Evolutionary conservation across 2,329 filamentous ascomycete genomes (phyloP).

Genomic region (Fusarium zealandicum): DNA sequence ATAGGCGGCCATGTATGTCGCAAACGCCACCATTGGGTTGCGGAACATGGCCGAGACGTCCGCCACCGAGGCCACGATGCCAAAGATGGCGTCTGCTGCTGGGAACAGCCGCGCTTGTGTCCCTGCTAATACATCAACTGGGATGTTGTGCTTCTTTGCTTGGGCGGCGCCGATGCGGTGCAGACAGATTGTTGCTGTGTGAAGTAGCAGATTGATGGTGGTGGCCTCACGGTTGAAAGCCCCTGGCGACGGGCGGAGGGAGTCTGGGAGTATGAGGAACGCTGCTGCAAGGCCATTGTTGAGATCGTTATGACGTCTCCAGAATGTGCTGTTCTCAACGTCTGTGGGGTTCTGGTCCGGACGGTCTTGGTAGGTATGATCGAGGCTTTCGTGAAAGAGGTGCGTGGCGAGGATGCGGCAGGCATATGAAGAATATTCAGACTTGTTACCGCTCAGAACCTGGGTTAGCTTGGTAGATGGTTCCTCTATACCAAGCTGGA

Average conservation of each 20-base stretch:
- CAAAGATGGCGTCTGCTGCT: constrained; percentile 81
- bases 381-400: constrained; percentile 79
- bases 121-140: constrained; percentile 45
- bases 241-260: constrained; percentile 71
- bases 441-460: constrained; percentile 60
- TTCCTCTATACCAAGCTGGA: constrained; percentile 68
- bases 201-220: constrained; percentile 83
- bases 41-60: constrained; percentile 54
- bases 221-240: constrained; percentile 73
- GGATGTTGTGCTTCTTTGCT: constrained; percentile 56
- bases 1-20: constrained; percentile 73
- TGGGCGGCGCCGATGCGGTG: constrained; percentile 81
- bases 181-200: constrained; percentile 83
- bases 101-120: constrained; percentile 73
- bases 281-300: constrained; percentile 79
- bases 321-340: constrained; percentile 62
- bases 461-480: constrained; percentile 66
- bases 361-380: constrained; percentile 71
- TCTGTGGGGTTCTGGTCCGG: constrained; percentile 63
- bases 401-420: constrained; percentile 74
- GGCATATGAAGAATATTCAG: constrained; percentile 69
- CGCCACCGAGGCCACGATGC: constrained; percentile 68
- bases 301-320: constrained; percentile 79
- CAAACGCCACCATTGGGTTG: constrained; percentile 75
- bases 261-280: constrained; percentile 75